A percentile compares a stretch with the other conserved stretches of the same genome.
phyloP scores from a whole-genome alignment of 1,284 basidiomycete species.

The Microbotryum scabiosae region DNA sequence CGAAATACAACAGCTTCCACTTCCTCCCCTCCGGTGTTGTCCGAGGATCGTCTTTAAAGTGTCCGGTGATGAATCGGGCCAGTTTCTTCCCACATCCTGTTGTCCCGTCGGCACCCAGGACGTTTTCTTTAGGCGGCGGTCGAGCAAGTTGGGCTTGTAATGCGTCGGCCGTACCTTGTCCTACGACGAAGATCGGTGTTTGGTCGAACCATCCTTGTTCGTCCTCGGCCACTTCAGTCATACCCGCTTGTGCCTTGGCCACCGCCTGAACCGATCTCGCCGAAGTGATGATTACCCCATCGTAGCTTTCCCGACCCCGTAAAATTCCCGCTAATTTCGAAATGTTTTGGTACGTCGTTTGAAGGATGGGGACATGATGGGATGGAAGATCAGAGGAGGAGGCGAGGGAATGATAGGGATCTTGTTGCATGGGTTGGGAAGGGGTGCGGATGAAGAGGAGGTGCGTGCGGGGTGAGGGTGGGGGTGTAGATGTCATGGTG shows the following conservation, averaged over 20 bases:
- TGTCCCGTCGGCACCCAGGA: constrained; percentile 48
- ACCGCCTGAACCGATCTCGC: constrained; percentile 62
- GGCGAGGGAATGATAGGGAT: constrained; percentile 48
- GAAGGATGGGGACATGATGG: constrained; percentile 56
- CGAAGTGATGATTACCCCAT: constrained; percentile 63
- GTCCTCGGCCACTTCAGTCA: neutral
- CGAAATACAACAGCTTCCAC: constrained; percentile 55
- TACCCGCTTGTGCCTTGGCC: constrained; percentile 34
- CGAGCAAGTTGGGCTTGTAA: neutral
- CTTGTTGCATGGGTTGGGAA: constrained; percentile 30
- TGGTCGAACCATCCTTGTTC: constrained; percentile 5
- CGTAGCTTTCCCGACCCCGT: constrained; percentile 37
- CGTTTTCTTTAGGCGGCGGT: constrained; percentile 38
- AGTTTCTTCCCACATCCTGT: constrained; percentile 59
- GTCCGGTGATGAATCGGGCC: constrained; percentile 52
- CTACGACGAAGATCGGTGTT: constrained; percentile 66
- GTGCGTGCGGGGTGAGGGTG: neutral
- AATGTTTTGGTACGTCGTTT: constrained; percentile 52
- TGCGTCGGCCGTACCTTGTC: constrained; percentile 52
- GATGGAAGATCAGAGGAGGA: constrained; percentile 19
- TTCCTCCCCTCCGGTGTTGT: neutral
- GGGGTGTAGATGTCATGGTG: neutral
- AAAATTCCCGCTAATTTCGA: constrained; percentile 47
- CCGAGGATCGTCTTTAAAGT: neutral
- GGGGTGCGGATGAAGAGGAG: constrained; percentile 32